Evolutionary conservation across 805 yeast species (phyloP), one percentile per base, ranked within the genome.

Genomic region (Torulaspora franciscae): DNA sequence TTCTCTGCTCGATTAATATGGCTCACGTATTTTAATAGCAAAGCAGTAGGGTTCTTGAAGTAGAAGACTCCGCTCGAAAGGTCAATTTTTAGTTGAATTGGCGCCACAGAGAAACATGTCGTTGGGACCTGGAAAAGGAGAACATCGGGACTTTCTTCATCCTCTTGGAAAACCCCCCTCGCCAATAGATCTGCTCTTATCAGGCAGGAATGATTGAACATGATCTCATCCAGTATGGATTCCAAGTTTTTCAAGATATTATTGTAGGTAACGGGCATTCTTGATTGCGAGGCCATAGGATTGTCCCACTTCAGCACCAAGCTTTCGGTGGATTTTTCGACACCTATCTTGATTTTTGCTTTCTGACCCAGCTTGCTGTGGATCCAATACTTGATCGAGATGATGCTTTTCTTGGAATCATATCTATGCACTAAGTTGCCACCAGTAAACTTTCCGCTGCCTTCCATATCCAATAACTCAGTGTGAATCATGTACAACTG

Each of bases 131-230:
- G 61, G 32, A 64, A 61, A 6, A 59, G 48, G 25, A 65, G 45
- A 10, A 59, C 56, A 32, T 60, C 63, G 2, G 55, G 42, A 28
- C 54, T 54, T 35, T 62, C 66, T 24, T 62, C 66, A 46, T 62
- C 64, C 33, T 62, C 65, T 40, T 52, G 57, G 32, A 62, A 61
- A 9, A 57, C 54, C 6, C 59, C 62, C 27, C 55, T 59, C 7
- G 62, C 53, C 27, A 62, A 41, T 13, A 65, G 45, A 25, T 60
- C 62, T 6, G 61, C 50, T 45, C 62, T 58, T 15, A 65, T 59
- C 9, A 65, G 49, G 42, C 60, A 63, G 1, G 67, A 50, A 45
- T 65, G 69, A 35, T 64, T 64, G 42, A 61, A 64, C 57, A 62
- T 64, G 15, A 62, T 64, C 38, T 64, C 66, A 40, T 63, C 63